These are phyloP conservation scores for Xylaria flabelliformis DNA, from an alignment of 495 filamentous ascomycete genomes.

Conservation along the genomic window DNA sequence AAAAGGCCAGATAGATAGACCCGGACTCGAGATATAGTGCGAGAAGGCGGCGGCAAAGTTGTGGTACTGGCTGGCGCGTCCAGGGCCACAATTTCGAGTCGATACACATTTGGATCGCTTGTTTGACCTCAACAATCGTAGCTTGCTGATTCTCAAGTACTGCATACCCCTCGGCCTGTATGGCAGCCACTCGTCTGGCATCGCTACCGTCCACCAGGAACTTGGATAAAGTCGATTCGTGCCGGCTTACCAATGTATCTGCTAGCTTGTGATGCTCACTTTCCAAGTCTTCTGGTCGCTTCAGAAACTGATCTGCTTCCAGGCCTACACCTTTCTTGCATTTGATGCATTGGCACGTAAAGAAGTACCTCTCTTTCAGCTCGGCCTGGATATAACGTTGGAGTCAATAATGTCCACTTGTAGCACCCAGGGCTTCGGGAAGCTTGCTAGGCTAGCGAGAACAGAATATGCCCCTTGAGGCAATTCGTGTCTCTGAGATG, in stretches of 20 bases:
- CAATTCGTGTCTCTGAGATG: too few relatives aligned
- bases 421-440: too few relatives aligned
- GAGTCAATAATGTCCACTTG: too few relatives aligned
- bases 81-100: constrained; percentile 23
- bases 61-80: constrained; percentile 26
- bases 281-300: constrained; percentile 3
- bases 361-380: constrained; percentile 25
- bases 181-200: constrained; percentile 4
- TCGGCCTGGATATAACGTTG: not conserved
- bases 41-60: constrained; percentile 21
- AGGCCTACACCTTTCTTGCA: constrained; percentile 14
- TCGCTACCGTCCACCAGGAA: not conserved
- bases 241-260: constrained; percentile 13
- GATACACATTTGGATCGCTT: constrained; percentile 19
- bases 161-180: constrained; percentile 21
- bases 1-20: constrained; percentile 18
- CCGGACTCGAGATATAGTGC: constrained; percentile 21
- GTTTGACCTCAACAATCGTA: constrained; percentile 6
- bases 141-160: constrained; percentile 12
- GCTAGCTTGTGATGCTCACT: constrained; percentile 6
- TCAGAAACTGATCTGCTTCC: constrained; percentile 4
- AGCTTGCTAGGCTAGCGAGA: too few relatives aligned
- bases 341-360: constrained; percentile 26
- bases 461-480: too few relatives aligned
- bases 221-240: not conserved